phyloP scores from a whole-genome alignment of 2,329 filamentous ascomycete species.

The Colletotrichum sp. region DNA sequence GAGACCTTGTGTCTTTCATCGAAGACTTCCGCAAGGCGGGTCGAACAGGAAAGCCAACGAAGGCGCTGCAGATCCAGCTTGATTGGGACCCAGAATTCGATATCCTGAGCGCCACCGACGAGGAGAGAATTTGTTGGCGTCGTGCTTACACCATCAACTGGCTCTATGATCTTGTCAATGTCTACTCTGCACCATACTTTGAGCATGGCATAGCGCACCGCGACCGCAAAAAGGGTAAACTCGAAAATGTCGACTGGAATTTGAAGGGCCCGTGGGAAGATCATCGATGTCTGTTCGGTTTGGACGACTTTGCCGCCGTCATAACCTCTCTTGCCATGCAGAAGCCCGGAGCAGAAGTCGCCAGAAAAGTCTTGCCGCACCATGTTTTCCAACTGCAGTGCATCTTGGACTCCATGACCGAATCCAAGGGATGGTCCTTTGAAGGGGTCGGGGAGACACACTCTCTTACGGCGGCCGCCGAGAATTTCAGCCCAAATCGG shows the following conservation, averaged over 20 bases:
- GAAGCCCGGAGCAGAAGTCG: slow-evolving; percentile 40
- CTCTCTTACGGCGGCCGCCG: background rate
- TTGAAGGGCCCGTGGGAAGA: slow-evolving; percentile 22
- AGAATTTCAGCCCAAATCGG: background rate
- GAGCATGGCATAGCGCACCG: background rate
- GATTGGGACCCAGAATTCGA: slow-evolving; percentile 47
- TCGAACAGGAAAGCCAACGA: slow-evolving; percentile 50
- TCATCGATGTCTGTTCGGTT: slow-evolving; percentile 42
- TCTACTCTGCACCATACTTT: slow-evolving; percentile 37
- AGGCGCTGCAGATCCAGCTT: slow-evolving; percentile 41
- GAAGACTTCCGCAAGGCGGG: slow-evolving; percentile 45
- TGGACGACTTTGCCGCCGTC: slow-evolving; percentile 50
- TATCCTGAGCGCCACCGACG: slow-evolving; percentile 37
- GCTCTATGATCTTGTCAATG: slow-evolving; percentile 56
- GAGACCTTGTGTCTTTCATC: slow-evolving; percentile 47
- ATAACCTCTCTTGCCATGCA: slow-evolving; percentile 50
- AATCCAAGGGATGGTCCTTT: slow-evolving; percentile 48
- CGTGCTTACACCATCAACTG: slow-evolving; percentile 53
- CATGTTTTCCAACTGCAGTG: slow-evolving; percentile 56
- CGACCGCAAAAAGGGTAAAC: background rate
- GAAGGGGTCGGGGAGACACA: slow-evolving; percentile 21
- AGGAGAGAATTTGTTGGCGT: slow-evolving; percentile 48
- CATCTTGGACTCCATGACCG: slow-evolving; percentile 50
- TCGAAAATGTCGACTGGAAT: slow-evolving; percentile 30
- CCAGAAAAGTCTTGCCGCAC: slow-evolving; percentile 45